A percentile compares a stretch with the other conserved stretches of the same genome.
These are phyloP conservation scores for Beauveria australis DNA, from an alignment of 2,329 filamentous ascomycete species.

Conservation along the genomic window DNA sequence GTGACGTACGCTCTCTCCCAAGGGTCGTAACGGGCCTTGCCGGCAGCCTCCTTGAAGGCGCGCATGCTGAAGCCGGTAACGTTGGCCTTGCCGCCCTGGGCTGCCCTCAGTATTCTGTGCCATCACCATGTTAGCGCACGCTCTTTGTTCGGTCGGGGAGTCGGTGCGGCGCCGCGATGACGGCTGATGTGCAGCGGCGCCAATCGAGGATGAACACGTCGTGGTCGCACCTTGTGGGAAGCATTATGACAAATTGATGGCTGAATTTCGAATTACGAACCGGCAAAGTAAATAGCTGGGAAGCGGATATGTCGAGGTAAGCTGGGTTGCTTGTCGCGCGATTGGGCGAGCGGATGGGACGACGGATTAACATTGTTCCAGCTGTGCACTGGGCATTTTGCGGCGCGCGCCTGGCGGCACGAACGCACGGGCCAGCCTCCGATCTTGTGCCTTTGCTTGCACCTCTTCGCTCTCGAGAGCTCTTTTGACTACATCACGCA, in stretches of 20 bases:
- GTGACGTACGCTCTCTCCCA: slow-evolving; percentile 55
- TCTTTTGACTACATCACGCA: background rate
- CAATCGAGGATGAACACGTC: background rate
- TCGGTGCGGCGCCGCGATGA: background rate
- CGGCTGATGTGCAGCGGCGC: background rate
- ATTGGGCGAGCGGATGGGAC: background rate
- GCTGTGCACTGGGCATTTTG: background rate
- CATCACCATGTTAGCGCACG: background rate
- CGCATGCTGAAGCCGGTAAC: slow-evolving; percentile 88
- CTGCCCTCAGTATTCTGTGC: slow-evolving; percentile 40
- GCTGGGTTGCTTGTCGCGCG: slow-evolving; percentile 8
- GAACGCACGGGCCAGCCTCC: background rate
- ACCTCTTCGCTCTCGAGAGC: background rate
- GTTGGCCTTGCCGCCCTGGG: slow-evolving; percentile 53
- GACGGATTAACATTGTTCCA: slow-evolving; percentile 7
- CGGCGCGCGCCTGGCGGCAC: background rate
- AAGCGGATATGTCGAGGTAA: background rate
- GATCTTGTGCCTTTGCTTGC: slow-evolving; percentile 5
- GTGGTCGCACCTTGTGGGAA: slow-evolving; percentile 30
- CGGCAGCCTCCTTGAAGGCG: slow-evolving; percentile 66
- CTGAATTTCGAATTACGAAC: background rate
- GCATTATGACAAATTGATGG: slow-evolving; percentile 24
- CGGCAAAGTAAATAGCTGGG: background rate
- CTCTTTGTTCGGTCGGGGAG: background rate
- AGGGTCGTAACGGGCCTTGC: slow-evolving; percentile 54